Evolutionary conservation across 169 alveolate genomes (phyloP), one percentile per base, ranked within the genome.

Genomic region (Eimeria maxima): DNA sequence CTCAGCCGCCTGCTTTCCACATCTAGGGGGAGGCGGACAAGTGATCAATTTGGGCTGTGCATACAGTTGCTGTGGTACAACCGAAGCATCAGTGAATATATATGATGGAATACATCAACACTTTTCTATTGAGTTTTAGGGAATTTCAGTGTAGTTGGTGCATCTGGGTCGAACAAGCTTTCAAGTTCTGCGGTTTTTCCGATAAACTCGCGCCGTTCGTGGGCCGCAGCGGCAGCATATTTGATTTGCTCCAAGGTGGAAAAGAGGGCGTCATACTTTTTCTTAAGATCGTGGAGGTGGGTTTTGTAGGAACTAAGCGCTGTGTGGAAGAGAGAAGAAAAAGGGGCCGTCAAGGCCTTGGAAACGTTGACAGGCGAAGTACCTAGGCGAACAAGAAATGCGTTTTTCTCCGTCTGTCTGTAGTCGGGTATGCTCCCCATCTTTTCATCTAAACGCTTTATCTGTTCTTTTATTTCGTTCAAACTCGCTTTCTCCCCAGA

Each of bases 401-500:
- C 67, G 67, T 80, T 80, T 44, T 42, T 63, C 5, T 42, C 90
- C 27, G 90, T 29, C 8, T 14, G 11, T 0, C 71, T 47, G 50
- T 80, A 80, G 47, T 20, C 50, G 29, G 90, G 90, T 42, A 80
- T 42, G 18, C 47, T 27, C 20, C 90, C 90, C 13, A 80, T 16
- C 47, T 22, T 80, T 50, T 80, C n/a, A 22, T 80, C 90, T n/a
- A 45, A 13, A 5, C 38, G 20, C 42, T 38, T 50, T 29, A 90
- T 76, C 29, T 90, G 95, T 29, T 50, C 27, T 55, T 90, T 45
- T 18, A 90, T 29, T n/a, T 90, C 95, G 65, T 90, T 90, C 16
- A 90, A 87, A 27, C 88, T 11, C 38, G 89, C 60, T 16, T 42
- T 11, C 73, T 90, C 95, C 7, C 73, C 69, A n/a, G 42, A 45